Conservation (phyloP, 2,329 filamentous ascomycete species). For the Orbilia oligospora region DNA sequence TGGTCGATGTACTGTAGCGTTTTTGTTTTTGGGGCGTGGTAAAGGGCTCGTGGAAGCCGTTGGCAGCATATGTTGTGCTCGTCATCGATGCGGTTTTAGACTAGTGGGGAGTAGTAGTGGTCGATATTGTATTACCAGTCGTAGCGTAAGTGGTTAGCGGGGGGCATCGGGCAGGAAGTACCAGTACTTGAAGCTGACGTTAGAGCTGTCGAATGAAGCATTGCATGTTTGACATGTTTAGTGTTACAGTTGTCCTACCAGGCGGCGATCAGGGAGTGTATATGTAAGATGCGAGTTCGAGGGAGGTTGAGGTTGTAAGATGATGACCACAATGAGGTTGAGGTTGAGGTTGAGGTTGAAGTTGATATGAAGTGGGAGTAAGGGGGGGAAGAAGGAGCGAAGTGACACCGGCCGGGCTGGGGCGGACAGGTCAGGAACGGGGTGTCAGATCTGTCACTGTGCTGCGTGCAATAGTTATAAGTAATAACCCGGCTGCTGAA, state of each 20-base stretch:
- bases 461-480: too few species aligned
- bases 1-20: conserved; percentile 30
- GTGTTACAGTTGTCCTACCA: background rate
- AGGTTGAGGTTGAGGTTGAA: background rate
- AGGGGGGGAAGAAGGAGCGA: background rate
- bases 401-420: conserved; percentile 6
- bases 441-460: background rate
- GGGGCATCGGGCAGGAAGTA: conserved; percentile 21
- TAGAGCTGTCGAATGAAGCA: background rate
- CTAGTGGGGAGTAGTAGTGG: conserved; percentile 2
- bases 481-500: too few species aligned
- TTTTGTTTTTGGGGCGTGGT: conserved; percentile 58
- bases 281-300: background rate
- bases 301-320: background rate
- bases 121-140: conserved; percentile 3
- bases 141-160: conserved; percentile 6
- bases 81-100: conserved; percentile 24
- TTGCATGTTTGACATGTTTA: conserved; percentile 3
- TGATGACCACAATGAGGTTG: background rate
- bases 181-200: conserved; percentile 20
- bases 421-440: background rate
- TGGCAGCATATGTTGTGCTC: conserved; percentile 43
- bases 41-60: conserved; percentile 47
- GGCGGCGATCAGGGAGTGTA: background rate
- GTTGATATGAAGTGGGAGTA: background rate